These are phyloP conservation scores for Zasmidium angulare DNA, from an alignment of 2,329 filamentous ascomycete species.

Conservation along the genomic window DNA sequence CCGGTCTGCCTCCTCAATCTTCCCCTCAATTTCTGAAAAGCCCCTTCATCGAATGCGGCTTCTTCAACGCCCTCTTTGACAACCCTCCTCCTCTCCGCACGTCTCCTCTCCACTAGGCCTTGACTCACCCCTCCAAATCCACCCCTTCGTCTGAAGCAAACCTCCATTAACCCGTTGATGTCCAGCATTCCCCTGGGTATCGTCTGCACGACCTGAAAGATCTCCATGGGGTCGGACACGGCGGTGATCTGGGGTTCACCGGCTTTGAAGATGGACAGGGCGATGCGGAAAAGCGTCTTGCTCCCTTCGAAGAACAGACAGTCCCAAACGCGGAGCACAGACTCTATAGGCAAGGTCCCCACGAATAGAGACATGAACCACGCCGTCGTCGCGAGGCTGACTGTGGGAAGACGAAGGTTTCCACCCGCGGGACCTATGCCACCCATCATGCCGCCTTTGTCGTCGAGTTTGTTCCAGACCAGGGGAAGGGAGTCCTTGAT, in stretches of 20 bases:
- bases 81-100: constrained; percentile 58
- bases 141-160: constrained; percentile 68
- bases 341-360: constrained; percentile 87
- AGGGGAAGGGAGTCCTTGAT: constrained; percentile 78
- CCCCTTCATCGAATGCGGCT: constrained; percentile 3
- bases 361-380: constrained; percentile 99
- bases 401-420: constrained; percentile 69
- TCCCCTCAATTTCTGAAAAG: constrained; percentile 9
- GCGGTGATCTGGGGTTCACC: constrained; percentile 78
- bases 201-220: constrained; percentile 90
- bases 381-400: constrained; percentile 87
- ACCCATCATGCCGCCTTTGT: constrained; percentile 57
- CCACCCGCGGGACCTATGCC: constrained; percentile 40
- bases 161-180: constrained; percentile 76
- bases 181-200: constrained; percentile 80
- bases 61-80: constrained; percentile 26
- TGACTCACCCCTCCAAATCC: constrained; percentile 81
- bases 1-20: constrained; percentile 6
- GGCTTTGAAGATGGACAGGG: constrained; percentile 85
- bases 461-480: constrained; percentile 86
- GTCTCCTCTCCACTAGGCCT: constrained; percentile 73
- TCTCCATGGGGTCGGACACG: constrained; percentile 85
- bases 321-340: constrained; percentile 90
- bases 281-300: constrained; percentile 89
- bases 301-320: constrained; percentile 94